Base-by-base conservation (phyloP, 2,329 filamentous ascomycete species). In the Fusarium humuli region DNA sequence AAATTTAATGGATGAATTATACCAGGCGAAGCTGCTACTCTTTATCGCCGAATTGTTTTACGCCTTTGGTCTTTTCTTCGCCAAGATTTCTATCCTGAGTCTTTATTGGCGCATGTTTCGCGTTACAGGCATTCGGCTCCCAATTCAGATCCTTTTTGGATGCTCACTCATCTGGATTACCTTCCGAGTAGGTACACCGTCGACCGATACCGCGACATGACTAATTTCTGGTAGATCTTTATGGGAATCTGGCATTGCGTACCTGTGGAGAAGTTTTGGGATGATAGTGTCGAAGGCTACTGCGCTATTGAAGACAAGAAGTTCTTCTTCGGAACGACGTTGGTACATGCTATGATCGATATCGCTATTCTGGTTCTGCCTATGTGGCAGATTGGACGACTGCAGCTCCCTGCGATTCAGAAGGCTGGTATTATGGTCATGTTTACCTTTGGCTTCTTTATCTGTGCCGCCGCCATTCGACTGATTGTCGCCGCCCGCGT, bases 101-200 rank as follows among this genome's bases (percentile, higher is more conserved):
- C 69, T 79, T 5, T 79, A 79, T 61, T 78, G 75, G 75, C 75
- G 77, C 30, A 70, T 79, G 59, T 79, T 79, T 37, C 65, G 72
- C 0, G 68, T 74, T 20, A 72, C 62, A 13, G 62, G 53, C 22
- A 74, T 74, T 48, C 68, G 69, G 32, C 49, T 76, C 1, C 71
- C 76, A 11, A 78, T 79, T 20, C 68, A 73, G 8, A 70, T 78
- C 2, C 63, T 79, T 0, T 69, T 75, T 9, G 74, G 44, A 4
- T 69, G 67, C 10, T 67, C 75, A 1, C 8, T 74, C 6, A 40
- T 77, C 3, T 79, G 77, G 77, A 73, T 78, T 12, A 75, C 69
- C 10, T 70, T 77, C 22, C 67, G 77, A 50, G 72, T 75, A 49
- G 6, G 73, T 57, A 1, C 8, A 8, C 5, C 1, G 0, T 4